Conservation (phyloP, 306 rosid species). For the Quercus alba region DNA sequence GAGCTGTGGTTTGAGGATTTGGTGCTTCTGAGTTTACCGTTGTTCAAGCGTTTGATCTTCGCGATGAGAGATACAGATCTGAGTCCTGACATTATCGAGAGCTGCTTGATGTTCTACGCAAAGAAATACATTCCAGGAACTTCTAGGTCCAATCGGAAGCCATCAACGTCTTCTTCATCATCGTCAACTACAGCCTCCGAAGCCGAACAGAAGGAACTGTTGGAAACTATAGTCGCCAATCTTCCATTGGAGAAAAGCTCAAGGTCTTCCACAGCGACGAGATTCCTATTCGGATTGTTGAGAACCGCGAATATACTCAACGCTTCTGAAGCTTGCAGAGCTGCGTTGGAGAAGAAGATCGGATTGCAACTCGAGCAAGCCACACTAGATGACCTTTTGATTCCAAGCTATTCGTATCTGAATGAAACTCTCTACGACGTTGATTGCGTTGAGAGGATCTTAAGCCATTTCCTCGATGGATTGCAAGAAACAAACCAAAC, state of each 20-base stretch:
- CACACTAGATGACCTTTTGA: constrained; percentile 81
- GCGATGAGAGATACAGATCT: constrained; percentile 56
- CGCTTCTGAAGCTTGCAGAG: constrained; percentile 62
- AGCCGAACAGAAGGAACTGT: constrained; percentile 70
- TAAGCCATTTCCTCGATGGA: constrained; percentile 49
- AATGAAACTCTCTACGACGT: constrained; percentile 91
- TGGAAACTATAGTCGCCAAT: constrained; percentile 63
- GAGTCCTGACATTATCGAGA: constrained; percentile 68
- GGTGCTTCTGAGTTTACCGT: constrained; percentile 53
- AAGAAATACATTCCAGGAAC: constrained; percentile 82
- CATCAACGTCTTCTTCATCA: constrained; percentile 38
- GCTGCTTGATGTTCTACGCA: constrained; percentile 73
- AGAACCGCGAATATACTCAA: constrained; percentile 75
- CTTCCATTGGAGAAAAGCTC: constrained; percentile 66
- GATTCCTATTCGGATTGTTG: constrained; percentile 68
- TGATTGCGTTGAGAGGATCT: constrained; percentile 74
- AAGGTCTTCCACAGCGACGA: constrained; percentile 53
- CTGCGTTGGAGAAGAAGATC: constrained; percentile 79
- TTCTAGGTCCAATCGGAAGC: constrained; percentile 69
- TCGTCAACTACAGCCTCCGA: constrained; percentile 45
- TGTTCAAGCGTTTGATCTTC: constrained; percentile 61
- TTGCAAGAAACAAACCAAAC: constrained; percentile 35
- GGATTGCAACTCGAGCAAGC: constrained; percentile 87
- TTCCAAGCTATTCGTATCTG: constrained; percentile 88
- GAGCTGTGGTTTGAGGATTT: constrained; percentile 85